Conservation (phyloP, 192 early-diverging fungal species). For the Dissophora globulifera region DNA sequence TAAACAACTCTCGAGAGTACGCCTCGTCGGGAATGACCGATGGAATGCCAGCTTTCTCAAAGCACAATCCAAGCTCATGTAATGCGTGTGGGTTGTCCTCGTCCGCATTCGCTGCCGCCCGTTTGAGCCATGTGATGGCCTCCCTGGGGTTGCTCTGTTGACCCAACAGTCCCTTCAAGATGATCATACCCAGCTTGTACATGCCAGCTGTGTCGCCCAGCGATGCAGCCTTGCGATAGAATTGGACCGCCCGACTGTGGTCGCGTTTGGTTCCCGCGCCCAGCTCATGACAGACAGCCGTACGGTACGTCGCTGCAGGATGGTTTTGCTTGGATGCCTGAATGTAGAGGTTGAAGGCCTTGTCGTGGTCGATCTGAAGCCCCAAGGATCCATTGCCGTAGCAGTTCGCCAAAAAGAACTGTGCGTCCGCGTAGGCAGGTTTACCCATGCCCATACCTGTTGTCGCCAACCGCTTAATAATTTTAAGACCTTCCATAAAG, state of each 20-base stretch:
- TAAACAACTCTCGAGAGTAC: slow-evolving; percentile 93
- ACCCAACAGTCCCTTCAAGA: slow-evolving; percentile 86
- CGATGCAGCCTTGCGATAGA: slow-evolving; percentile 92
- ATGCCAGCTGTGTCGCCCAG: slow-evolving; percentile 93
- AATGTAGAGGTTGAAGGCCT: slow-evolving; percentile 91
- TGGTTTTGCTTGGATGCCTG: slow-evolving; percentile 95
- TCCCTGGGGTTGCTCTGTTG: slow-evolving; percentile 85
- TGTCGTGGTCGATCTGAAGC: slow-evolving; percentile 82
- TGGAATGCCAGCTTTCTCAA: slow-evolving; percentile 63
- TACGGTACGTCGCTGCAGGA: slow-evolving; percentile 91
- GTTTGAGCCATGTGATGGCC: slow-evolving; percentile 94
- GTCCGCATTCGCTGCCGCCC: slow-evolving; percentile 91
- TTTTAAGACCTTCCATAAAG: slow-evolving; percentile 83
- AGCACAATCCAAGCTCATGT: slow-evolving; percentile 86
- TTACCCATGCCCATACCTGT: slow-evolving; percentile 73
- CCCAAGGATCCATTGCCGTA: slow-evolving; percentile 89
- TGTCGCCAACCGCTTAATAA: slow-evolving; percentile 85
- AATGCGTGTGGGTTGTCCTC: slow-evolving; percentile 91
- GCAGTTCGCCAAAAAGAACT: slow-evolving; percentile 91
- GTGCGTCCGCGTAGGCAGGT: slow-evolving; percentile 85
- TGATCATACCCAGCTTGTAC: slow-evolving; percentile 96
- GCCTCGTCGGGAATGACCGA: slow-evolving; percentile 80
- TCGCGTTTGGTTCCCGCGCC: slow-evolving; percentile 94
- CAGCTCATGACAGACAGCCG: slow-evolving; percentile 95
- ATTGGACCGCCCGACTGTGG: slow-evolving; percentile 82